These are phyloP conservation scores for Verticillium dahliae DNA, from an alignment of 2,329 filamentous ascomycete genomes.

Conservation along the genomic window DNA sequence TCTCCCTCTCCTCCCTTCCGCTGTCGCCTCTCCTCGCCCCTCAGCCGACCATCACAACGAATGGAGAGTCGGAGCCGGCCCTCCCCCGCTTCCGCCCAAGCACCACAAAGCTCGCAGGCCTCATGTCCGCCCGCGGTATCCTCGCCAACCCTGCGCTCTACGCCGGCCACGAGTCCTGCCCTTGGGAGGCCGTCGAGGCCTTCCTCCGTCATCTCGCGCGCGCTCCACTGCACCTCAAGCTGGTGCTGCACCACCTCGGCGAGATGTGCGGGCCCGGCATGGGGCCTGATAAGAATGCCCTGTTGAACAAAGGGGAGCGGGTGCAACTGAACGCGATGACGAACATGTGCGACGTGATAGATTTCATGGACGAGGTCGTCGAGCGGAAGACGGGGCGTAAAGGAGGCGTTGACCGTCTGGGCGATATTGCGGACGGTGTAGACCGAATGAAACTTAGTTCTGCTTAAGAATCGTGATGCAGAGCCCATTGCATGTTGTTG, in stretches of 20 bases:
- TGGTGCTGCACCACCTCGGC: constrained; percentile 58
- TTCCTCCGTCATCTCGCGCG: constrained; percentile 54
- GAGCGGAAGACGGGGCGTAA: constrained; percentile 15
- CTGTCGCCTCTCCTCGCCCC: constrained; percentile 29
- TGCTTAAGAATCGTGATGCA: background rate
- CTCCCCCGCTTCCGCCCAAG: constrained; percentile 17
- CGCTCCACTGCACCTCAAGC: constrained; percentile 54
- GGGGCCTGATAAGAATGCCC: constrained; percentile 40
- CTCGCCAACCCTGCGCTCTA: constrained; percentile 64
- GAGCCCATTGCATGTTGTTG: background rate
- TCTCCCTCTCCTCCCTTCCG: constrained; percentile 45
- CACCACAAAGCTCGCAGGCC: constrained; percentile 48
- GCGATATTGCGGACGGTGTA: background rate
- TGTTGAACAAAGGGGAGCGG: constrained; percentile 53
- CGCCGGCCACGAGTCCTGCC: constrained; percentile 47
- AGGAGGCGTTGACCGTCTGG: constrained; percentile 3
- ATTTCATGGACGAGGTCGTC: constrained; percentile 50
- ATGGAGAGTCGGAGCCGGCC: constrained; percentile 5
- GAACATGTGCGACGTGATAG: constrained; percentile 52
- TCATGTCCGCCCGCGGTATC: constrained; percentile 65
- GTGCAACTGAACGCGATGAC: constrained; percentile 38
- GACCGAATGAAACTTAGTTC: background rate
- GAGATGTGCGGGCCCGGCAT: constrained; percentile 60
- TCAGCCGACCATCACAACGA: constrained; percentile 8
- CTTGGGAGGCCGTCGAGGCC: constrained; percentile 55